Conservation (phyloP, 805 yeast genomes). For the Yamadazyma takamatsuzukensis region DNA sequence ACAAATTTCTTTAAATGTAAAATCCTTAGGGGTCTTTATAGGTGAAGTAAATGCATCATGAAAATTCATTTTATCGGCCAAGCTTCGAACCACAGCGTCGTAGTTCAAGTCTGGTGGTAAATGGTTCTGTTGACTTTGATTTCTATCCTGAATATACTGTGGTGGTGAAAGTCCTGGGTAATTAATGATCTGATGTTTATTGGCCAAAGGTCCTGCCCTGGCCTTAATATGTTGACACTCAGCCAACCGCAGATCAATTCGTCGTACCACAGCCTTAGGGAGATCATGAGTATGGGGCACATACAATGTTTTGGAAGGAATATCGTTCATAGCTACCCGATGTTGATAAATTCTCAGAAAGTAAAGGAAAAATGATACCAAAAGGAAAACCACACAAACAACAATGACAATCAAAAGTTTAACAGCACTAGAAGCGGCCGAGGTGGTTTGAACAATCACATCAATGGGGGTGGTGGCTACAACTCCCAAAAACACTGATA, state of each 20-base stretch:
- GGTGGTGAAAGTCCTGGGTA: slow-evolving; percentile 43
- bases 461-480: slow-evolving; percentile 76
- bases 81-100: slow-evolving; percentile 57
- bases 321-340: slow-evolving; percentile 61
- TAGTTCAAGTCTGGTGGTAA: slow-evolving; percentile 30
- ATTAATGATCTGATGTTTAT: slow-evolving; percentile 20
- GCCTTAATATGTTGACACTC: slow-evolving; percentile 27
- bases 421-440: slow-evolving; percentile 58
- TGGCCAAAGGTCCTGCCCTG: slow-evolving; percentile 36
- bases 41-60: slow-evolving; percentile 9
- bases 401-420: slow-evolving; percentile 78
- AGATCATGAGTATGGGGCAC: slow-evolving; percentile 62
- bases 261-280: slow-evolving; percentile 22
- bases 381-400: slow-evolving; percentile 59
- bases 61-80: slow-evolving; percentile 52
- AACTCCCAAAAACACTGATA: slow-evolving; percentile 44
- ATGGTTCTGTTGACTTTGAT: slow-evolving; percentile 17
- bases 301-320: slow-evolving; percentile 63
- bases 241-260: slow-evolving; percentile 22
- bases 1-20: slow-evolving; percentile 38
- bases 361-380: slow-evolving; percentile 48
- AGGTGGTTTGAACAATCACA: slow-evolving; percentile 57
- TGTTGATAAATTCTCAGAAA: slow-evolving; percentile 57
- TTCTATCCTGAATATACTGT: slow-evolving; percentile 32
- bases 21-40: slow-evolving; percentile 28